Base-by-base conservation (phyloP, 2,329 filamentous ascomycete species). In the Exophiala spinifera region DNA sequence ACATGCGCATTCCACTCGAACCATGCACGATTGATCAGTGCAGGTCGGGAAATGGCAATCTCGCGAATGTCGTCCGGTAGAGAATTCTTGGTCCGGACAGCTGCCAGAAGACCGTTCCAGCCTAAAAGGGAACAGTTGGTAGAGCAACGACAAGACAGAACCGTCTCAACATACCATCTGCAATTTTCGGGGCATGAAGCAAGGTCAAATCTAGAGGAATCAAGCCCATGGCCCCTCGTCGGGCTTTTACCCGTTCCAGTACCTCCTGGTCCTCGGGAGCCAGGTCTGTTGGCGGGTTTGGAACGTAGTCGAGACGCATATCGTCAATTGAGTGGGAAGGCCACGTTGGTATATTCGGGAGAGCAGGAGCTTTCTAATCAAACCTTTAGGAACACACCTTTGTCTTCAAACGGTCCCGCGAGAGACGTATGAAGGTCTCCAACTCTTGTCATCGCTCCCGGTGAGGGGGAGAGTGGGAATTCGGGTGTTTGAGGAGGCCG, bases 1-100 rank as follows among this genome's bases (percentile, higher is more conserved):
- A 84, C 85, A 67, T 95, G 90, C 51, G 89, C 82, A 33, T 75
- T 80, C 89, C 88, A 95, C 70, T 95, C 90, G 70, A 91, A 95
- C 84, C 87, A 89, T 1, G 90, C 90, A 15, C 79, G 72, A 71
- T 95, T 95, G 64, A 89, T 80, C 14, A 87, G 84, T 11, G 90
- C 90, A 13, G 95, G 87, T 46, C 89, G 81, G 65, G 84, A 89
- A 63, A 95, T 91, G 61, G 88, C 86, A 15, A 91, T 76, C 75
- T 95, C 89, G 61, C 88, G 84, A 49, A 90, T 65, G 31, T 72
- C 66, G 2, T 72, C 68, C 2, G 76, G 65, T 2, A 83, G 70
- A 11, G 72, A 76, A 4, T 78, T 83, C 53, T 72, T 68, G 1
- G 76, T 80, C 42, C 80, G 77, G 42, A 83, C 79, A 34, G 79